These are phyloP conservation scores for Cryptococcus sp. DNA, from an alignment of 1,284 basidiomycete genomes.

Conservation along the genomic window DNA sequence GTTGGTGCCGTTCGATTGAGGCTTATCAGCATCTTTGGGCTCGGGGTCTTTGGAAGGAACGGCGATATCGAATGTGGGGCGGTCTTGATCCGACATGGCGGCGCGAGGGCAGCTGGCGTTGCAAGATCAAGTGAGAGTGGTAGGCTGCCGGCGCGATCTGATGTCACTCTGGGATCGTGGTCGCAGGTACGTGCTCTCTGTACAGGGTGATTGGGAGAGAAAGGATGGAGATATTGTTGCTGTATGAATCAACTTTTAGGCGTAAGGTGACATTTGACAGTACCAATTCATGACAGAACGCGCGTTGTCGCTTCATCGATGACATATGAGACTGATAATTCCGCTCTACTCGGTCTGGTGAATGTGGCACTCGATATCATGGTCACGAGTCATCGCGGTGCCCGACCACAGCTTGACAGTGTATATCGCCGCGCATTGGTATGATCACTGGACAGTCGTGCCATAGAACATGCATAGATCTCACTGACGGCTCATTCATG, in stretches of 20 bases:
- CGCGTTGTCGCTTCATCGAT: not conserved
- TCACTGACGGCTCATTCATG: too few relatives aligned
- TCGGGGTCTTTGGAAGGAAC: constrained; percentile 56
- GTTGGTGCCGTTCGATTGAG: constrained; percentile 47
- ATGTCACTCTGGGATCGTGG: too few relatives aligned
- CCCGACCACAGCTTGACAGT: too few relatives aligned
- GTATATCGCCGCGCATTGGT: too few relatives aligned
- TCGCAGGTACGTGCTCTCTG: too few relatives aligned
- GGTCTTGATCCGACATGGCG: constrained; percentile 32
- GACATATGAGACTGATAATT: not conserved
- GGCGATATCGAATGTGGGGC: constrained; percentile 44
- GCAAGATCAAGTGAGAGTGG: too few relatives aligned
- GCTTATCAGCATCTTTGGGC: constrained; percentile 54
- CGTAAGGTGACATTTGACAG: not conserved
- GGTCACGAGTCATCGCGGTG: too few relatives aligned
- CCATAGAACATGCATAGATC: too few relatives aligned
- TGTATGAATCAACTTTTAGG: not conserved
- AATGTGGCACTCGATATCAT: not conserved
- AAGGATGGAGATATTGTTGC: not conserved
- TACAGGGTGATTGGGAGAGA: too few relatives aligned
- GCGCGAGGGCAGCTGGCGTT: not conserved
- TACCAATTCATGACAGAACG: not conserved
- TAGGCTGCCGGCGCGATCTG: not conserved
- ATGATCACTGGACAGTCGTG: too few relatives aligned
- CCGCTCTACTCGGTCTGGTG: not conserved